phyloP scores from a whole-genome alignment of 208 protist genomes.

The Wallacemonas sp. region DNA sequence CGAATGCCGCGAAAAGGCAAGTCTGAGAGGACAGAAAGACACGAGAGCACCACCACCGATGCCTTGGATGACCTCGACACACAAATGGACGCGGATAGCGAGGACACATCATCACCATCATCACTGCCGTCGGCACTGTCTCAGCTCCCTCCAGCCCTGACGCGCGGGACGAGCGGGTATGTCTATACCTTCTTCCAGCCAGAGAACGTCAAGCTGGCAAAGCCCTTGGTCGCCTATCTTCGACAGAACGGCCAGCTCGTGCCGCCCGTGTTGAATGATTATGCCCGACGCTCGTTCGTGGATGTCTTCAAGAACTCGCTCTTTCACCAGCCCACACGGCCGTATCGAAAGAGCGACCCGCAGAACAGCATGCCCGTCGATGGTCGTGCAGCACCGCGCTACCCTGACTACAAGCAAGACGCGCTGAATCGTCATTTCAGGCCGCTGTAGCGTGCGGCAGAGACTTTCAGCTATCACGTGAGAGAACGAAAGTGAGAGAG shows the following conservation, averaged over 20 bases:
- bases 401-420: constrained; percentile 74
- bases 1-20: background rate
- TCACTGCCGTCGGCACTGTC: too few species aligned
- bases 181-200: constrained; percentile 88
- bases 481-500: too few species aligned
- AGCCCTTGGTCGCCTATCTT: constrained; percentile 79
- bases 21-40: too few species aligned
- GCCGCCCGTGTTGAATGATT: constrained; percentile 82
- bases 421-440: constrained; percentile 64
- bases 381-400: constrained; percentile 49
- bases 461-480: too few species aligned
- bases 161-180: constrained; percentile 34
- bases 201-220: constrained; percentile 75
- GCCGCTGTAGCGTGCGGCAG: constrained; percentile 37
- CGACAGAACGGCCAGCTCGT: constrained; percentile 72
- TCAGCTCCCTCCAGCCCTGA: too few species aligned
- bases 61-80: too few species aligned
- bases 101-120: too few species aligned
- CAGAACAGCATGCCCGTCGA: constrained; percentile 65
- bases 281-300: constrained; percentile 75
- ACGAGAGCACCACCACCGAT: too few species aligned
- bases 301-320: constrained; percentile 77
- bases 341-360: constrained; percentile 61
- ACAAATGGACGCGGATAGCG: too few species aligned
- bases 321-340: constrained; percentile 76